Conservation (phyloP, 495 filamentous ascomycete species). For the Peziza echinospora region DNA sequence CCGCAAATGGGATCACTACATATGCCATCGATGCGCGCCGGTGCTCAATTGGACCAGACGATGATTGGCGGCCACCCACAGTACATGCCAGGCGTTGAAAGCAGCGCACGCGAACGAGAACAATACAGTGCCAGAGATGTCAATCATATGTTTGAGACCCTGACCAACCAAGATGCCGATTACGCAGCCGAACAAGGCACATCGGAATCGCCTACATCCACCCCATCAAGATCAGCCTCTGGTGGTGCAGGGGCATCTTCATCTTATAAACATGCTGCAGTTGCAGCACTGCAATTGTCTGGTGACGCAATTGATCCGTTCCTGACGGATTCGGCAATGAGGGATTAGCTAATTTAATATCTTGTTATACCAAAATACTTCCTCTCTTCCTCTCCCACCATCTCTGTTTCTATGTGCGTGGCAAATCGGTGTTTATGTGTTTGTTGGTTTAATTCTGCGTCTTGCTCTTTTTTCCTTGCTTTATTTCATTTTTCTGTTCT, state of each 20-base stretch:
- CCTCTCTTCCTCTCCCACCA: too few relatives aligned
- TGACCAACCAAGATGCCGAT: conserved; percentile 14
- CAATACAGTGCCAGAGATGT: conserved; percentile 9
- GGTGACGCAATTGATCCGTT: background rate
- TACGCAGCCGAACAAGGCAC: background rate
- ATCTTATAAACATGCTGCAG: background rate
- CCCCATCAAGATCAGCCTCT: background rate
- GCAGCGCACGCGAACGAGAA: background rate
- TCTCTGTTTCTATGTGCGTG: too few relatives aligned
- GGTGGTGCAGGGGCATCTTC: background rate
- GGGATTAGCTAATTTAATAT: background rate
- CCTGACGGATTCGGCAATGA: background rate
- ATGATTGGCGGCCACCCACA: background rate
- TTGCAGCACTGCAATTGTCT: background rate
- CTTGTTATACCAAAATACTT: too few relatives aligned
- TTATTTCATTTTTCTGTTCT: too few relatives aligned
- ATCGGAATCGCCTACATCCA: background rate
- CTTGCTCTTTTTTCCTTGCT: too few relatives aligned
- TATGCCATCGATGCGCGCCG: too few relatives aligned
- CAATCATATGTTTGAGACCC: conserved; percentile 16
- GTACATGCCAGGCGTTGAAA: background rate
- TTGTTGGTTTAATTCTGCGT: too few relatives aligned
- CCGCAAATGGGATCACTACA: background rate
- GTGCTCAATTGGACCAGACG: background rate
- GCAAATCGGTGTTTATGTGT: too few relatives aligned